Percentiles rank a stretch among this genome's conserved stretches.
Conservation (phyloP, 352 stramenopile species). For the Globisporangium parvum region DNA sequence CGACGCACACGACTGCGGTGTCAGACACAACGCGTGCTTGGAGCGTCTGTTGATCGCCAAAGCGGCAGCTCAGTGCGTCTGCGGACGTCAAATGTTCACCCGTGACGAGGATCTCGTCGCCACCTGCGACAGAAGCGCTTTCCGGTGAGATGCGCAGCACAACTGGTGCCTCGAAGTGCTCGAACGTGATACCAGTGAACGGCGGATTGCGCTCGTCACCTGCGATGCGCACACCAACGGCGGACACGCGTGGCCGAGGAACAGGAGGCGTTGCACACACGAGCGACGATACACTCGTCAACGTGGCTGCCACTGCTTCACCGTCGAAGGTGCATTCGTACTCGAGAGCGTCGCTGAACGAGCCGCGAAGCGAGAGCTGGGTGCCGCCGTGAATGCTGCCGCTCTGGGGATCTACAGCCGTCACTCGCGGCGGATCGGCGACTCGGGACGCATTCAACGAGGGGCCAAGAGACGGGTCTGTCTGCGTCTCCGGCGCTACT, state of each 20-base stretch:
- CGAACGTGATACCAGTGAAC: conserved; percentile 2
- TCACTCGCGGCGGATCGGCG: conserved; percentile 11
- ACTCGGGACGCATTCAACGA: conserved; percentile 17
- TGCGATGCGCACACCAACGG: conserved; percentile 4
- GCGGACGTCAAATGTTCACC: conserved; percentile 29
- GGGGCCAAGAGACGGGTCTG: conserved; percentile 10
- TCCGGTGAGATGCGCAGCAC: conserved; percentile 20
- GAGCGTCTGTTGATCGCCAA: conserved; percentile 20
- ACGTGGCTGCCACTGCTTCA: conserved; percentile 1
- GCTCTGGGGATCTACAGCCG: conserved; percentile 16
- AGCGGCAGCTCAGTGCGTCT: conserved; percentile 22
- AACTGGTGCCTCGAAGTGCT: conserved; percentile 19
- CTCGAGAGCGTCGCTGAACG: conserved; percentile 15
- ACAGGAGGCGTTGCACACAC: conserved; percentile 16
- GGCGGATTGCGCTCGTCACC: neutral
- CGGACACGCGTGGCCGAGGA: neutral
- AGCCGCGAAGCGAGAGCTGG: conserved; percentile 14
- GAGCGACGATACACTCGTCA: conserved; percentile 18
- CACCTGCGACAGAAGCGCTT: conserved; percentile 16
- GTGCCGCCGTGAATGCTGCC: conserved; percentile 23
- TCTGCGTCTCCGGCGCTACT: conserved; percentile 6
- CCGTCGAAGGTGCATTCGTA: conserved; percentile 27
- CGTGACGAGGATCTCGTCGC: conserved; percentile 22
- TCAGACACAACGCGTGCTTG: conserved; percentile 20
- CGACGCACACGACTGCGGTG: conserved; percentile 22